A percentile compares a stretch with the other conserved stretches of the same genome.
Evolutionary conservation across 768 basidiomycete species (phyloP).

Genomic region (Candolleomyces aberdarensis): DNA sequence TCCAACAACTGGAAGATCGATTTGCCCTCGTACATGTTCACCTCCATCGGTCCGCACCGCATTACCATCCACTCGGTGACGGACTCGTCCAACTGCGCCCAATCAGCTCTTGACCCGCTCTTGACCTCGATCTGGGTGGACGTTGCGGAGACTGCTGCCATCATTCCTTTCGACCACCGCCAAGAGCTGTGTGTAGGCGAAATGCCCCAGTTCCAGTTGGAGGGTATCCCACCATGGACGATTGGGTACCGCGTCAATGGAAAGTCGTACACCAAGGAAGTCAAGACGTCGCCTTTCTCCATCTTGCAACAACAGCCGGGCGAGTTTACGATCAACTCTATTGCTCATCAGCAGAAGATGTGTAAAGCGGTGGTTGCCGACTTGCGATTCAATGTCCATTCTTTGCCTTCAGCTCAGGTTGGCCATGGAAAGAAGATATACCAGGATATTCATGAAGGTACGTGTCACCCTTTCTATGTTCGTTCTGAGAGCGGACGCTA

Average conservation of each 20-base stretch:
- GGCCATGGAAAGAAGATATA: conserved; percentile 77
- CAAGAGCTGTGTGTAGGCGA: conserved; percentile 90
- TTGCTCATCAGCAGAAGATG: conserved; percentile 91
- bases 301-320: conserved; percentile 79
- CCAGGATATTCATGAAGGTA: conserved; percentile 90
- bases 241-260: conserved; percentile 85
- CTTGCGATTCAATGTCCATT: conserved; percentile 69
- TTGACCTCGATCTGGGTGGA: conserved; percentile 75
- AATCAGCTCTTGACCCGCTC: conserved; percentile 61
- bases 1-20: conserved; percentile 66
- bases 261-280: conserved; percentile 68
- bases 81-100: conserved; percentile 82
- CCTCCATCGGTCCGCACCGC: conserved; percentile 77
- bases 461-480: conserved; percentile 12
- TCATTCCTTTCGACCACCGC: conserved; percentile 77
- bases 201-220: conserved; percentile 84
- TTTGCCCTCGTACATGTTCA: conserved; percentile 68
- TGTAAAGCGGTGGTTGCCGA: conserved; percentile 83
- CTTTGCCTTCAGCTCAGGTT: conserved; percentile 86
- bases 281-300: conserved; percentile 82
- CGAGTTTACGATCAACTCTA: conserved; percentile 79
- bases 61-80: conserved; percentile 73
- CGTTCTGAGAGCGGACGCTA: background rate
- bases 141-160: conserved; percentile 94
- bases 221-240: conserved; percentile 92